Evolutionary conservation across 306 rosid species (phyloP).

Genomic region (Glycine tomentella): DNA sequence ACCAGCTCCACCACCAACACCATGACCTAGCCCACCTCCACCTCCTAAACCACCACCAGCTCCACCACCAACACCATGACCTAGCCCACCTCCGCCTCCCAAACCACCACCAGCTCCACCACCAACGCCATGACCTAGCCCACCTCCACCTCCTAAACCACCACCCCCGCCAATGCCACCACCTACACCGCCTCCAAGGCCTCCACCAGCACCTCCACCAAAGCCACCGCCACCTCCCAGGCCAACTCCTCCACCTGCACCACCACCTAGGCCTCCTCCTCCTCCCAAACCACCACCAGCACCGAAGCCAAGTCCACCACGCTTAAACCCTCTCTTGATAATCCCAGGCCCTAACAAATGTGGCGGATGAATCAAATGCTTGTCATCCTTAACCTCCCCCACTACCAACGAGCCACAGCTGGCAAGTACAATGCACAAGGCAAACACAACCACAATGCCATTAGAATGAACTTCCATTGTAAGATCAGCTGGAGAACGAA

Average conservation of each 20-base stretch:
- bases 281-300: too few relatives aligned
- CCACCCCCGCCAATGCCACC: slow-evolving; percentile 10
- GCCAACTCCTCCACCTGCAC: too few relatives aligned
- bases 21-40: too few relatives aligned
- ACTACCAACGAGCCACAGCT: background rate
- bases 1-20: slow-evolving; percentile 7
- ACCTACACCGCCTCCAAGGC: slow-evolving; percentile 28
- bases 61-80: slow-evolving; percentile 29
- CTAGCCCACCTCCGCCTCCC: background rate
- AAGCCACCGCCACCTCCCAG: too few relatives aligned
- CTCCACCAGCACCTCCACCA: background rate
- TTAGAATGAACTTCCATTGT: slow-evolving; percentile 14
- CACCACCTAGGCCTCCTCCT: too few relatives aligned
- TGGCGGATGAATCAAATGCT: slow-evolving; percentile 53
- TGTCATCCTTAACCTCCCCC: slow-evolving; percentile 40
- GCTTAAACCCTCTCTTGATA: slow-evolving; percentile 40
- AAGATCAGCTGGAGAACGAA: too few relatives aligned
- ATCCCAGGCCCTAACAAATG: slow-evolving; percentile 35
- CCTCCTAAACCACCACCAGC: slow-evolving; percentile 11
- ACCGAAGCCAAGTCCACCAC: slow-evolving; percentile 39
- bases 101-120: background rate
- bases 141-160: background rate
- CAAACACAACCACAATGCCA: background rate
- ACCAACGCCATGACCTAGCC: too few relatives aligned
- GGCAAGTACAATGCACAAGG: slow-evolving; percentile 30